Conservation (phyloP, 805 yeast species). For the Ogataea haglerorum region DNA sequence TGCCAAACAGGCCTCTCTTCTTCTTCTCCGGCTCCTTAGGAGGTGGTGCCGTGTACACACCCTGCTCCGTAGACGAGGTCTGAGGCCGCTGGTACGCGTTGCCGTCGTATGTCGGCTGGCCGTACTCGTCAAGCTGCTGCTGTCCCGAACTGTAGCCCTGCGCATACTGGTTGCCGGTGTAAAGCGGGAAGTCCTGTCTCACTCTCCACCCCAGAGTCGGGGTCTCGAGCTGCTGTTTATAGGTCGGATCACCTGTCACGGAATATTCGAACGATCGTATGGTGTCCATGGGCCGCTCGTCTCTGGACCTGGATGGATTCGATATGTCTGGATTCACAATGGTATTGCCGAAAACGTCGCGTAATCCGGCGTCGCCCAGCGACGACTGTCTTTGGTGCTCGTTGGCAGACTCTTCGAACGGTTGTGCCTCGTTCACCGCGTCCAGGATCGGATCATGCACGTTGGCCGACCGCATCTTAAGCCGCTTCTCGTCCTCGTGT, state of each 20-base stretch:
- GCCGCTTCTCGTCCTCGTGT: conserved; percentile 48
- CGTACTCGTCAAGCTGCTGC: conserved; percentile 34
- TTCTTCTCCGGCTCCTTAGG: conserved; percentile 53
- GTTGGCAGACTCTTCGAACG: conserved; percentile 66
- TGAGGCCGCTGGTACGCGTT: conserved; percentile 26
- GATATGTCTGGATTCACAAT: conserved; percentile 80
- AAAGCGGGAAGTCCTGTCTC: conserved; percentile 70
- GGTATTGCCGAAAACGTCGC: conserved; percentile 83
- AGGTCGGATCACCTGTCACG: conserved; percentile 80
- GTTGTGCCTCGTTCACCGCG: conserved; percentile 95
- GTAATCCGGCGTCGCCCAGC: conserved; percentile 43
- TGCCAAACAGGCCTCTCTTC: conserved; percentile 79
- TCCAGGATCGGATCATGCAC: conserved; percentile 87
- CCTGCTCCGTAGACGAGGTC: conserved; percentile 24
- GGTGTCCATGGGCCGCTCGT: conserved; percentile 96
- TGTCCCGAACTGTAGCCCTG: conserved; percentile 23
- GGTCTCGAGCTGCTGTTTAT: conserved; percentile 79
- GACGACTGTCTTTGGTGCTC: conserved; percentile 35
- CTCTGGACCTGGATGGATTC: conserved; percentile 89
- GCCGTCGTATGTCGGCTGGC: conserved; percentile 35
- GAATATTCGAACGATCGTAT: conserved; percentile 91
- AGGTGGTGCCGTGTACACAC: conserved; percentile 43
- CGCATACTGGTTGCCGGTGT: conserved; percentile 39
- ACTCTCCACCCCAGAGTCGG: conserved; percentile 80
- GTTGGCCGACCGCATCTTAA: conserved; percentile 63